Evolutionary conservation across 2,329 filamentous ascomycete species (phyloP).

Genomic region (Neopestalotiopsis rosae): DNA sequence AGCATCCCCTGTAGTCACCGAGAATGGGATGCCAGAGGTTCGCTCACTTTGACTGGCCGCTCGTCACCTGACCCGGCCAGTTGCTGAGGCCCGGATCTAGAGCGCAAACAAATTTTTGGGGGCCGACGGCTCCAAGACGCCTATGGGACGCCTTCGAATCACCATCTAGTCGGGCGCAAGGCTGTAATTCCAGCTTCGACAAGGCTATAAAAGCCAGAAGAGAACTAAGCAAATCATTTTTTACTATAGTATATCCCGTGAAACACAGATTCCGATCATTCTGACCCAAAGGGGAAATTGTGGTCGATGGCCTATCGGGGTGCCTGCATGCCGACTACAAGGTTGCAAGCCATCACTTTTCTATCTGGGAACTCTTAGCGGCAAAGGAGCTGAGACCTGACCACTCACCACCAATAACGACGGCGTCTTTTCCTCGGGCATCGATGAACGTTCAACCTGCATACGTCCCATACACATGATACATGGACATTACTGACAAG

Average conservation of each 20-base stretch:
- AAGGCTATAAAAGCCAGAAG: background rate
- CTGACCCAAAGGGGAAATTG: slow-evolving; percentile 6
- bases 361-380: slow-evolving; percentile 9
- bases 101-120: slow-evolving; percentile 7
- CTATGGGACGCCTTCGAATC: background rate
- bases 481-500: background rate
- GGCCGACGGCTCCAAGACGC: slow-evolving; percentile 3
- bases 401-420: slow-evolving; percentile 9
- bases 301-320: background rate
- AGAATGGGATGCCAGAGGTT: slow-evolving; percentile 3
- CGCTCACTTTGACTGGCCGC: slow-evolving; percentile 7
- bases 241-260: background rate
- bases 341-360: slow-evolving; percentile 9
- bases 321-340: slow-evolving; percentile 14
- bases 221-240: background rate
- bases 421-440: slow-evolving; percentile 6
- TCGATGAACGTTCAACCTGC: slow-evolving; percentile 5
- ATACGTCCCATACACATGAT: slow-evolving; percentile 12
- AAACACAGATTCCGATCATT: background rate
- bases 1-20: slow-evolving; percentile 12
- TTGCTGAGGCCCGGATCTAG: slow-evolving; percentile 12
- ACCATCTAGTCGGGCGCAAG: slow-evolving; percentile 12
- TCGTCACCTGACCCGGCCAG: slow-evolving; percentile 17
- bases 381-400: slow-evolving; percentile 17
- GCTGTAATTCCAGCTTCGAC: slow-evolving; percentile 2